Percentiles rank a stretch among this genome's conserved stretches.
These are phyloP conservation scores for Gamsiella multidivaricata DNA, from an alignment of 192 early-diverging fungal species.

Conservation along the genomic window DNA sequence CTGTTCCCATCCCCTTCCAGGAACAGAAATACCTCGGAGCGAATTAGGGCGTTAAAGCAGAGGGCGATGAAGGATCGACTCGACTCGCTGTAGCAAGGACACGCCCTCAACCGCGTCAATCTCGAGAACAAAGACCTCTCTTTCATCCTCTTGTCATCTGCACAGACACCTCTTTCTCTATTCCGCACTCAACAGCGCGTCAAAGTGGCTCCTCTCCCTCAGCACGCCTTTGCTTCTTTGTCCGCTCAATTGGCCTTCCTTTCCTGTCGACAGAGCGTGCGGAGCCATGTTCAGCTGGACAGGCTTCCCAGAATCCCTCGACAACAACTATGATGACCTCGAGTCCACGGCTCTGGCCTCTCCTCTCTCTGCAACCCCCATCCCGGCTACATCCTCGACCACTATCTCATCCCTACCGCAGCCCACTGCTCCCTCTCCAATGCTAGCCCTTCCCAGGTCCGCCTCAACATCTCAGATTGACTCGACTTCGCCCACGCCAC, in stretches of 20 bases:
- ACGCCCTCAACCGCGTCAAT: background rate
- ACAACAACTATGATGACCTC: constrained; percentile 48
- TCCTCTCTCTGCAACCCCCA: background rate
- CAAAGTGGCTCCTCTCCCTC: background rate
- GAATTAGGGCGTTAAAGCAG: no score
- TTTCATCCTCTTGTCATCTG: background rate
- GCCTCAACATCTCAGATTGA: constrained; percentile 39
- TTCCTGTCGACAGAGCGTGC: no score
- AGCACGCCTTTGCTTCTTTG: background rate
- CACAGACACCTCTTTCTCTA: background rate
- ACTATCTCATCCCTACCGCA: background rate
- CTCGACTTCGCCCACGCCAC: constrained; percentile 18
- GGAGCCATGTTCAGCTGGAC: constrained; percentile 46
- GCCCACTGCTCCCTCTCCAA: background rate
- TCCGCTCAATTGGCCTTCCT: background rate
- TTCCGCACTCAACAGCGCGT: no score
- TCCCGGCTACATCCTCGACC: background rate
- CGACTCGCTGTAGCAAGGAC: background rate
- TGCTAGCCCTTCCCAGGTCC: constrained; percentile 35
- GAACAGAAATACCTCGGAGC: background rate
- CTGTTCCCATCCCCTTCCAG: background rate
- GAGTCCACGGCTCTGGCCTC: constrained; percentile 22
- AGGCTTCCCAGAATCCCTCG: constrained; percentile 42
- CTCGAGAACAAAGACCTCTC: background rate
- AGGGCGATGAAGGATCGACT: constrained; percentile 6